Evolutionary conservation across 2,329 filamentous ascomycete species (phyloP).

Genomic region (Tympanopsis confertula): DNA sequence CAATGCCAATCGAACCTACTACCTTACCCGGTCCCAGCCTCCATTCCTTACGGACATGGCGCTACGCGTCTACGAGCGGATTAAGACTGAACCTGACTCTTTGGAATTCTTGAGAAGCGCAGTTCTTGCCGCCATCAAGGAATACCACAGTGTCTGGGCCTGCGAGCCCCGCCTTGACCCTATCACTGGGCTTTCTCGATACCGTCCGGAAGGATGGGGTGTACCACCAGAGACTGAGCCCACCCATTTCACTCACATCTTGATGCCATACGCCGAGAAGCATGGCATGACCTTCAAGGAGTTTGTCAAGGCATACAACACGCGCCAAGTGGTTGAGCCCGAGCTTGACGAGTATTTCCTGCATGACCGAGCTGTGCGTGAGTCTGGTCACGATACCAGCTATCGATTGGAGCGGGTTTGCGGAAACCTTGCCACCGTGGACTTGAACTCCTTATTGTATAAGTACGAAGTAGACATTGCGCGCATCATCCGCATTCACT

Average conservation of each 20-base stretch:
- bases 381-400: conserved; percentile 92
- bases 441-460: conserved; percentile 87
- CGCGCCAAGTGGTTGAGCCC: conserved; percentile 64
- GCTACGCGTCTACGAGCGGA: conserved; percentile 82
- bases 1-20: conserved; percentile 93
- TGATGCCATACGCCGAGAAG: conserved; percentile 75
- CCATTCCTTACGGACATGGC: conserved; percentile 98
- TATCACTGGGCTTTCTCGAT: conserved; percentile 69
- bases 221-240: conserved; percentile 88
- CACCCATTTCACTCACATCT: conserved; percentile 72
- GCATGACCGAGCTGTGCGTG: conserved; percentile 88
- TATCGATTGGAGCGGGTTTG: conserved; percentile 84
- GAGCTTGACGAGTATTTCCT: conserved; percentile 91
- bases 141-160: conserved; percentile 86
- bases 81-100: conserved; percentile 72
- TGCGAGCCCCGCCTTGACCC: conserved; percentile 66
- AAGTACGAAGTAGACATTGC: conserved; percentile 96
- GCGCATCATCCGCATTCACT: conserved; percentile 71
- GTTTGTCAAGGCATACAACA: conserved; percentile 83
- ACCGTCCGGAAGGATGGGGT: conserved; percentile 71
- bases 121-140: conserved; percentile 87
- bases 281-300: conserved; percentile 70
- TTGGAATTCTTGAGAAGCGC: conserved; percentile 70
- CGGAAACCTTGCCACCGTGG: conserved; percentile 82
- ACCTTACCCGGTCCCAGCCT: conserved; percentile 84